A percentile compares a stretch with the other conserved stretches of the same genome.
Evolutionary conservation across 345 rosid species (phyloP).

Genomic region (Odontarrhena argentea): DNA sequence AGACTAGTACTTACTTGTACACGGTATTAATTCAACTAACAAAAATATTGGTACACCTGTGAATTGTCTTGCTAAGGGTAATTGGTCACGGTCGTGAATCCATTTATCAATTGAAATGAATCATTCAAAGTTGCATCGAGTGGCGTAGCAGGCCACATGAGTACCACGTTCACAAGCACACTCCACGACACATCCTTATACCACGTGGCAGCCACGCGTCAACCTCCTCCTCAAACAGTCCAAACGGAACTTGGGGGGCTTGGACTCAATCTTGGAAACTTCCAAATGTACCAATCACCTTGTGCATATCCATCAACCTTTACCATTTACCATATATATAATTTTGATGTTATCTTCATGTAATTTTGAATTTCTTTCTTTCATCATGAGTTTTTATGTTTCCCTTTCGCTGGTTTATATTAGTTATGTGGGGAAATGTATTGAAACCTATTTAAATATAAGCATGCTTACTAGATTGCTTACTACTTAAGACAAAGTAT

Average conservation of each 20-base stretch:
- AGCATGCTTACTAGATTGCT: no score
- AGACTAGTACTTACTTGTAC: no score
- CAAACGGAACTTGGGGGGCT: background rate
- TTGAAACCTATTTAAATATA: no score
- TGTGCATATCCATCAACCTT: background rate
- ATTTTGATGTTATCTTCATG: no score
- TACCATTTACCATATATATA: background rate
- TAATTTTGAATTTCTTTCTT: no score
- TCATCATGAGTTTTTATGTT: no score
- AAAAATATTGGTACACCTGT: no score
- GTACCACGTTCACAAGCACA: conserved; percentile 10
- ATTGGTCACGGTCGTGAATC: no score
- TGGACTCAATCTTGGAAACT: background rate
- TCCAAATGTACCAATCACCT: conserved; percentile 31
- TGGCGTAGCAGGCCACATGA: conserved; percentile 13
- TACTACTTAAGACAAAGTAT: background rate
- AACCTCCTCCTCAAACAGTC: background rate
- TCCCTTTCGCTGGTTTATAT: no score
- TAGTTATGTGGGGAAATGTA: no score
- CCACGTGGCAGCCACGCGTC: conserved; percentile 22
- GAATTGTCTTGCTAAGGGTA: no score
- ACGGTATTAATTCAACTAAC: no score
- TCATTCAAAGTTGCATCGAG: conserved; percentile 9
- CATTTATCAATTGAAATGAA: background rate
- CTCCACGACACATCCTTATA: background rate